Evolutionary conservation across 305 asterid species (phyloP), one percentile per base, ranked within the genome.

Genomic region (Coffea humblotiana): DNA sequence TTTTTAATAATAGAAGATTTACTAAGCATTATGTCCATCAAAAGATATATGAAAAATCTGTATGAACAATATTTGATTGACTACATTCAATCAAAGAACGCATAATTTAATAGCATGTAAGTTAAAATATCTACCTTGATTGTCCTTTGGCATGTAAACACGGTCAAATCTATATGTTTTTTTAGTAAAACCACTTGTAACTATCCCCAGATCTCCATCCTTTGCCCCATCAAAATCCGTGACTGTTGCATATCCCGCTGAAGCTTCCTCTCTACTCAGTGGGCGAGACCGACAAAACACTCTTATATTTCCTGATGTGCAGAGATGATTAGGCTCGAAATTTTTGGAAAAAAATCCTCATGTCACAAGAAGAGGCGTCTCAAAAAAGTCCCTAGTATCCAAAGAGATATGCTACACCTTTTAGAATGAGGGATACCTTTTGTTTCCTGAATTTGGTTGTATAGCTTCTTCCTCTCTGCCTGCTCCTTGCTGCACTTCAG

Each of bases 281-380:
- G 99, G 99, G 77, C 99, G 99, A 77, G 98, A 96, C 48, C 99
- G 95, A 64, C 99, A 96, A 79, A 94, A 96, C 37, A 96, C 99
- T 86, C 99, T 89, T 43, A 96, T 96, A 83, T 94, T 96, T 76
- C 99, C 99, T 96, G 94, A 60, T 72, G 13, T 95, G 77, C 79
- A 76, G 61, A 76, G 60, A 16, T 63, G 27, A 18, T 37, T 37
- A 37, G 43, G 43, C 43, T 37, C 43, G 2, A 4, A 37, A 37
- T 37, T 37, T 37, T 37, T 37, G 43, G 43, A 37, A 37, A 37
- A 37, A 37, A 37, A 2, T 37, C 43, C 43, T 37, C 43, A 37
- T 37, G 43, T 37, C 43, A 37, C 2, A 37, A 4, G 43, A 37
- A 2, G 97, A 79, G 92, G 90, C 93, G 43, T 81, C 43, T 37